A percentile compares a stretch with the other conserved stretches of the same genome.
Evolutionary conservation across 164 flowering plant species (phyloP).

Genomic region (Macadamia integrifolia): DNA sequence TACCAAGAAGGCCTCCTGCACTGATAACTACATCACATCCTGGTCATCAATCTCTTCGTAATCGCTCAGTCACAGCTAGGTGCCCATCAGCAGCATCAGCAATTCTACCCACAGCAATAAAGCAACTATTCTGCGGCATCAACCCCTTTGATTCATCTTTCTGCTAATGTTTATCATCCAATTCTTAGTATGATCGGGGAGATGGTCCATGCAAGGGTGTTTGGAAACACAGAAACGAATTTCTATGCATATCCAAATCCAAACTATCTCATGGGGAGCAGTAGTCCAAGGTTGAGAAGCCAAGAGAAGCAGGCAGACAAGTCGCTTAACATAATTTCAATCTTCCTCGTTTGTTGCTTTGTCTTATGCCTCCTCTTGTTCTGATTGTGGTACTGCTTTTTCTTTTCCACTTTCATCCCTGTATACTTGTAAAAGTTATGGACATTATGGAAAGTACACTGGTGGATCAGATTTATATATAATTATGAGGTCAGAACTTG

Average conservation of each 20-base stretch:
- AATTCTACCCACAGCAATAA: slow-evolving; percentile 7
- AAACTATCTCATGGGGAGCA: slow-evolving; percentile 15
- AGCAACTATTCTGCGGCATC: slow-evolving; percentile 15
- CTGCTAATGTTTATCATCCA: slow-evolving; percentile 27
- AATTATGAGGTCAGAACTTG: too few relatives aligned
- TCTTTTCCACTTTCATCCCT: not conserved
- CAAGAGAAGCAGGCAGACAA: slow-evolving; percentile 37
- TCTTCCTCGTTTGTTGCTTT: slow-evolving; percentile 47
- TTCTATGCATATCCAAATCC: slow-evolving; percentile 29
- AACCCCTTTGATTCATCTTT: slow-evolving; percentile 16
- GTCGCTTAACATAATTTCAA: slow-evolving; percentile 39
- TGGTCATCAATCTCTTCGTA: slow-evolving; percentile 18
- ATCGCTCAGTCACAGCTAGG: slow-evolving; percentile 15
- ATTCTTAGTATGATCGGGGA: slow-evolving; percentile 49
- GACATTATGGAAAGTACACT: too few relatives aligned
- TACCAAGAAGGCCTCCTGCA: slow-evolving; percentile 56
- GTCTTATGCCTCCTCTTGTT: slow-evolving; percentile 46
- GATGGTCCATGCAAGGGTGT: slow-evolving; percentile 42
- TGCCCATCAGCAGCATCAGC: slow-evolving; percentile 19
- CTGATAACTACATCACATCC: slow-evolving; percentile 8
- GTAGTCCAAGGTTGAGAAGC: slow-evolving; percentile 31
- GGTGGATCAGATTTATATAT: too few relatives aligned
- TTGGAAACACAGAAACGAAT: slow-evolving; percentile 31
- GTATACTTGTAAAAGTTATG: slow-evolving; percentile 4
- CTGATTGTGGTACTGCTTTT: slow-evolving; percentile 12